Percentiles rank a stretch among this genome's conserved stretches.
phyloP scores from a whole-genome alignment of 2,329 filamentous ascomycete genomes.

The Aspergillus quadricinctus region DNA sequence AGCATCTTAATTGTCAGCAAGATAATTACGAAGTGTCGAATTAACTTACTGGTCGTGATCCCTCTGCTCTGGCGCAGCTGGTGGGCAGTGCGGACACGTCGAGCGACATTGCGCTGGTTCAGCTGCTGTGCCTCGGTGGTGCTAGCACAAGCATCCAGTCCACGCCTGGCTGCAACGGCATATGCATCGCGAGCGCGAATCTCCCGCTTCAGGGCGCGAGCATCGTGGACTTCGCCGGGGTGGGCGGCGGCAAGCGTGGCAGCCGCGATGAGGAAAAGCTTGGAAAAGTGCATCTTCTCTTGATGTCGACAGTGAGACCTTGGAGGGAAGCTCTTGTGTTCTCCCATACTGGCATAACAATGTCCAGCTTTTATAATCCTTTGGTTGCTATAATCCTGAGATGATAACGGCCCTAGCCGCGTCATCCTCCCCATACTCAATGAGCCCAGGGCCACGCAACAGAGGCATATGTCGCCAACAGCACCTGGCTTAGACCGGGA shows the following conservation, averaged over 20 bases:
- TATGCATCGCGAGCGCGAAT: slow-evolving; percentile 24
- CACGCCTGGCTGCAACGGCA: slow-evolving; percentile 20
- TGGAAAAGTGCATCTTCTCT: slow-evolving; percentile 23
- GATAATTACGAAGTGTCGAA: neutral
- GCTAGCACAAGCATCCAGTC: slow-evolving; percentile 21
- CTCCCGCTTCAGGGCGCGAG: slow-evolving; percentile 24
- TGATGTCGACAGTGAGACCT: neutral
- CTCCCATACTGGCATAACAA: too few species aligned
- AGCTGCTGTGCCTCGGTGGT: slow-evolving; percentile 20
- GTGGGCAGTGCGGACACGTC: slow-evolving; percentile 23
- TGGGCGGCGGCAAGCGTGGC: slow-evolving; percentile 27
- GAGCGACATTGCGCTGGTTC: slow-evolving; percentile 23
- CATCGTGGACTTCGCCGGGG: slow-evolving; percentile 29
- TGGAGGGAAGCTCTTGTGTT: neutral
- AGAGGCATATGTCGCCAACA: neutral
- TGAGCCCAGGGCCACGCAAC: neutral
- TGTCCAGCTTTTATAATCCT: neutral
- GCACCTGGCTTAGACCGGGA: neutral
- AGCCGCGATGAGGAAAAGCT: slow-evolving; percentile 28
- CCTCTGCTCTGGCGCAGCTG: slow-evolving; percentile 24
- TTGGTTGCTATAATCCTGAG: neutral
- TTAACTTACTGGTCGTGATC: slow-evolving; percentile 20
- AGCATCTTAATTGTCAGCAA: slow-evolving; percentile 9
- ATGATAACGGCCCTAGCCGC: neutral
- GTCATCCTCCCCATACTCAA: neutral